phyloP scores from a whole-genome alignment of 1,284 basidiomycete species.

The Austroboletus niveus region DNA sequence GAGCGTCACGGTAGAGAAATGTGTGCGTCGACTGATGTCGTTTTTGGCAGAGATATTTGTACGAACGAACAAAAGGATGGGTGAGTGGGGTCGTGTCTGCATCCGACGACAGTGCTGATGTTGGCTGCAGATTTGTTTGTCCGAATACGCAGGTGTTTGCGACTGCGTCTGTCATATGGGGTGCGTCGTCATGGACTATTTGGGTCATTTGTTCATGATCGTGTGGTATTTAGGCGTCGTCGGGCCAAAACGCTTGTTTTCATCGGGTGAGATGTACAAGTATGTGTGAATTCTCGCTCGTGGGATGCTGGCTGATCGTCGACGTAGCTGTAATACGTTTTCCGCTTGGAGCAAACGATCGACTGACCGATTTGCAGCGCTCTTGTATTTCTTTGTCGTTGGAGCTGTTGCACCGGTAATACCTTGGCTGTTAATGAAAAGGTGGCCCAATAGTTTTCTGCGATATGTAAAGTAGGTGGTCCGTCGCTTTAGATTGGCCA shows the following conservation, averaged over 20 bases:
- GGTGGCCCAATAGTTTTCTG: constrained; percentile 43
- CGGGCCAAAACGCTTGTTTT: constrained; percentile 42
- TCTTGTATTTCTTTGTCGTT: constrained; percentile 48
- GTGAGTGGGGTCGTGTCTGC: constrained; percentile 4
- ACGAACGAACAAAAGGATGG: constrained; percentile 32
- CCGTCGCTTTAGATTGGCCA: not conserved
- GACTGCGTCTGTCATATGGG: constrained; percentile 38
- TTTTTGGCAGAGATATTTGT: constrained; percentile 31
- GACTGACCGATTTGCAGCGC: constrained; percentile 22
- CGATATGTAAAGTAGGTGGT: constrained; percentile 46
- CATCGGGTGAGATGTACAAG: constrained; percentile 35
- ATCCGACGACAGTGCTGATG: not conserved
- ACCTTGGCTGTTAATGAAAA: constrained; percentile 40
- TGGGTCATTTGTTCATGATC: not conserved
- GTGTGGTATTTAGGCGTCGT: constrained; percentile 31
- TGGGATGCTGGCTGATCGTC: constrained; percentile 7
- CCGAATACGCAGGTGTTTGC: constrained; percentile 37
- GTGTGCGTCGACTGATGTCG: not conserved
- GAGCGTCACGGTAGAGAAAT: not conserved
- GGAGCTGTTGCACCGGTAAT: constrained; percentile 45
- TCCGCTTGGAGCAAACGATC: too few species aligned
- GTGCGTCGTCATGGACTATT: constrained; percentile 11
- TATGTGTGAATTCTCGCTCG: not conserved
- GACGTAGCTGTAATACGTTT: constrained; percentile 13
- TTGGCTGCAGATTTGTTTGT: constrained; percentile 33